Conservation (phyloP, 257 asterid genomes). For the Penstemon eatonii region DNA sequence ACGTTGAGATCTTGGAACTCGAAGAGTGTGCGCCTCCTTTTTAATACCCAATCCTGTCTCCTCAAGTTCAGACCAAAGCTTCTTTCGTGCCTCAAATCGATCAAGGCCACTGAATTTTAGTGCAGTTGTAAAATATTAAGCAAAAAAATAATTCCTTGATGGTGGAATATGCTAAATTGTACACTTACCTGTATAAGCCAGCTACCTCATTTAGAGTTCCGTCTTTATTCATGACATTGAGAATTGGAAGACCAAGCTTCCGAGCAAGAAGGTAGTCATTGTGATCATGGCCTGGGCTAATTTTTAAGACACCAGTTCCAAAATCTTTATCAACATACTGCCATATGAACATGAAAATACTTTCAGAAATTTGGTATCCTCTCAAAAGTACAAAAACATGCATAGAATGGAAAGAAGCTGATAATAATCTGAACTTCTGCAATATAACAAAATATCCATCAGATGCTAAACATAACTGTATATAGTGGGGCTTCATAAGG, state of each 20-base stretch:
- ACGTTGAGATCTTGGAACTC: constrained; percentile 99
- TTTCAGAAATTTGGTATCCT: constrained; percentile 25
- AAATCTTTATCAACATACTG: constrained; percentile 98
- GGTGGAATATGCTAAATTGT: constrained; percentile 25
- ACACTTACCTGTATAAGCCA: constrained; percentile 70
- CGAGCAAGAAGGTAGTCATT: constrained; percentile 98
- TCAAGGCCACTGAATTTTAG: constrained; percentile 80
- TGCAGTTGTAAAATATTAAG: constrained; percentile 29
- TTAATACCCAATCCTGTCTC: constrained; percentile 89
- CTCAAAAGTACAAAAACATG: constrained; percentile 7
- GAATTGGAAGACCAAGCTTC: constrained; percentile 98
- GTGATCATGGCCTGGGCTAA: constrained; percentile 99
- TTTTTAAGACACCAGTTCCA: constrained; percentile 98
- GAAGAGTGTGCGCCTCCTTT: constrained; percentile 75
- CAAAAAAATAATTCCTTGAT: constrained; percentile 24
- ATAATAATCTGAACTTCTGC: constrained; percentile 11
- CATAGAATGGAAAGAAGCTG: constrained; percentile 6
- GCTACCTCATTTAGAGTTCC: constrained; percentile 97
- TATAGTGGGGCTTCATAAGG: constrained; percentile 5
- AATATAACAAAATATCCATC: constrained; percentile 10
- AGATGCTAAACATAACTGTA: neutral
- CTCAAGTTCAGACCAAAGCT: constrained; percentile 95
- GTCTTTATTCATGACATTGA: constrained; percentile 96
- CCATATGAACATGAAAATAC: constrained; percentile 31
- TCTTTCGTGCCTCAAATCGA: constrained; percentile 97